Percentiles rank a stretch among this genome's conserved stretches.
Conservation (phyloP, 208 protist species). For the Acanthamoeba pearcei region DNA sequence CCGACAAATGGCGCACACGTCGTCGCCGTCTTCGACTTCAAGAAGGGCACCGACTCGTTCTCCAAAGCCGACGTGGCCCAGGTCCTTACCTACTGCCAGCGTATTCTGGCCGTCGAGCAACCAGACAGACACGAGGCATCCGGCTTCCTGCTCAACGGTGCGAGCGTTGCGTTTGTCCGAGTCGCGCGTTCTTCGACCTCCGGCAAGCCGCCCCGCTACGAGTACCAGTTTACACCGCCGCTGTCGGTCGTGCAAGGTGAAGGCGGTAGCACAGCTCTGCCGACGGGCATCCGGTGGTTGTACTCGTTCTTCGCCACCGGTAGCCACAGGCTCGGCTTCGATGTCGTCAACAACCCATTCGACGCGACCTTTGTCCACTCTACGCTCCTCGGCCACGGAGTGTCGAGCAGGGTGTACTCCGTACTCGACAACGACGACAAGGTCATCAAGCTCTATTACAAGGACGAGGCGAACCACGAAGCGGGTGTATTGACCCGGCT, state of each 20-base stretch:
- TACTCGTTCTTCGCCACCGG: neutral
- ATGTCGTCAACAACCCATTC: neutral
- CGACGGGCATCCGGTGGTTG: too few relatives aligned
- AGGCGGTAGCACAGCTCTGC: too few relatives aligned
- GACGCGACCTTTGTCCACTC: neutral
- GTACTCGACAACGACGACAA: neutral
- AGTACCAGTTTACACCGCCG: neutral
- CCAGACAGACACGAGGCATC: neutral
- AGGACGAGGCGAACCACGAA: neutral
- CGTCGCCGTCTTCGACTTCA: conserved; percentile 40
- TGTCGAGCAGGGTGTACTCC: conserved; percentile 20
- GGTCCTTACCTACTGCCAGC: conserved; percentile 31
- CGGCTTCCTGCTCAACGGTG: conserved; percentile 23
- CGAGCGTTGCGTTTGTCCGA: neutral
- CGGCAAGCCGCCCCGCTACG: neutral
- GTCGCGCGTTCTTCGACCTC: neutral
- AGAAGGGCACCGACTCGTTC: neutral
- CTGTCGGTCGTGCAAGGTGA: neutral
- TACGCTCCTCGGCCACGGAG: neutral
- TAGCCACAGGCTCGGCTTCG: neutral
- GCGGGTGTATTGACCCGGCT: neutral
- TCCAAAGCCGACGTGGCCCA: neutral
- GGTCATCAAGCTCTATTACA: conserved; percentile 52
- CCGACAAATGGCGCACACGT: neutral
- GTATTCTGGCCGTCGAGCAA: conserved; percentile 33